phyloP scores from a whole-genome alignment of 257 asterid genomes.

The Salvia rosmarinus region DNA sequence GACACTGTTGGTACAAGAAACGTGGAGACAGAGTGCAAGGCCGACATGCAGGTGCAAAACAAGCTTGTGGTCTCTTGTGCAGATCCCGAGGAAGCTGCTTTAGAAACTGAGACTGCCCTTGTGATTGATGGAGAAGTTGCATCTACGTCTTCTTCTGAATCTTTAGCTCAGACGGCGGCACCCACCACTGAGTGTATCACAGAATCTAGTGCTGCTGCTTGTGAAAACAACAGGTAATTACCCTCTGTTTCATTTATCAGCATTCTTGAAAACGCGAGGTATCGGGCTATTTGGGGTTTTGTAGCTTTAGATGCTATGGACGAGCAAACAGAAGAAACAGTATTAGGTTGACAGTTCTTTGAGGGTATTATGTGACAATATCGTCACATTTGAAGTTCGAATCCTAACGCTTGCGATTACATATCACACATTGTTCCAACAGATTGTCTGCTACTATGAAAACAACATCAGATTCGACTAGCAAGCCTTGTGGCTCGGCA shows the following conservation, averaged over 20 bases:
- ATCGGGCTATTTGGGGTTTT: background rate
- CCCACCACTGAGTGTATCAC: conserved; percentile 23
- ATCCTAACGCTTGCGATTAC: background rate
- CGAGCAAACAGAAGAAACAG: background rate
- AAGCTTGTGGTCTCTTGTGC: conserved; percentile 2
- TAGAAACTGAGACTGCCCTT: background rate
- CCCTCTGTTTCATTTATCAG: background rate
- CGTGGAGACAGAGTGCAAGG: conserved; percentile 19
- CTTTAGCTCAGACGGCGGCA: conserved; percentile 3
- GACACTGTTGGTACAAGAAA: background rate
- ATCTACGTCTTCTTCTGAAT: conserved; percentile 34
- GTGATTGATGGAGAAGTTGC: conserved; percentile 30
- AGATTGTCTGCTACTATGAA: conserved; percentile 17
- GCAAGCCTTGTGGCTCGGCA: conserved; percentile 23
- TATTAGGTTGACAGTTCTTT: conserved; percentile 17
- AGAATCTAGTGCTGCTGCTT: conserved; percentile 21
- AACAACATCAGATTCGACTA: conserved; percentile 17
- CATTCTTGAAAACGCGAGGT: conserved; percentile 5
- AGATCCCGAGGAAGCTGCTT: conserved; percentile 1
- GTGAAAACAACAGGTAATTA: conserved; percentile 19
- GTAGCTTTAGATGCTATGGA: background rate
- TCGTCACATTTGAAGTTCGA: background rate
- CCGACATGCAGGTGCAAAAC: conserved; percentile 16
- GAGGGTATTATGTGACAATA: conserved; percentile 1
- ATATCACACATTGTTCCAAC: conserved; percentile 4